Conservation (phyloP, 2,329 filamentous ascomycete species). For the Lasiodiplodia citricola region DNA sequence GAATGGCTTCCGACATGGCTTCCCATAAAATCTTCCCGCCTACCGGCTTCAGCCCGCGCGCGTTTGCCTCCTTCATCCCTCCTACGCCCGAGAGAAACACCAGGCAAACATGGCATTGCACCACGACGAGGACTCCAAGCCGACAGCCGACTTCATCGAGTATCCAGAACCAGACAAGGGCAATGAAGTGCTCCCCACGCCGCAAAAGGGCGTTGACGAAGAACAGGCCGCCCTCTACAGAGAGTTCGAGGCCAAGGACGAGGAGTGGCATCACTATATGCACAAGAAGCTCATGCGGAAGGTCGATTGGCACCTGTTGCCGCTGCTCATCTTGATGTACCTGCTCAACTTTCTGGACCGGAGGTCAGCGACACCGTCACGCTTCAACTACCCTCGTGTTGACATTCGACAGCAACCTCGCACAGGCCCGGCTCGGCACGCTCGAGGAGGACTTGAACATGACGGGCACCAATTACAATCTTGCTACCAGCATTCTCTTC, state of each 20-base stretch:
- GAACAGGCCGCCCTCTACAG: constrained; percentile 16
- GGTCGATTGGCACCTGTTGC: constrained; percentile 38
- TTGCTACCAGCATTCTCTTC: constrained; percentile 67
- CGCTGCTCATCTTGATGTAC: constrained; percentile 38
- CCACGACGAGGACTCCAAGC: constrained; percentile 11
- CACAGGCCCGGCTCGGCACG: constrained; percentile 60
- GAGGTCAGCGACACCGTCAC: not conserved
- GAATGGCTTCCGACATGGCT: not conserved
- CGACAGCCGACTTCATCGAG: constrained; percentile 17
- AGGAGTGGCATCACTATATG: constrained; percentile 32
- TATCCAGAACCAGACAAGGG: constrained; percentile 10
- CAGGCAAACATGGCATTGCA: not conserved
- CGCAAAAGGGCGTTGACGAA: constrained; percentile 14
- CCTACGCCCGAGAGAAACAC: not conserved
- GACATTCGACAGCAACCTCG: constrained; percentile 67
- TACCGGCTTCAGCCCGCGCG: not conserved
- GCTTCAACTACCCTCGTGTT: not conserved
- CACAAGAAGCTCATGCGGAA: constrained; percentile 39
- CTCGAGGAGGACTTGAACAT: constrained; percentile 29
- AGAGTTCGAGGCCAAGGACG: constrained; percentile 18
- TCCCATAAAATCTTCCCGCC: not conserved
- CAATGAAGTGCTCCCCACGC: not conserved
- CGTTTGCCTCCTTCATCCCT: not conserved
- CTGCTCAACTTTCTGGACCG: constrained; percentile 39
- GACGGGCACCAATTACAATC: constrained; percentile 64